Evolutionary conservation across 371 early-diverging fungal genomes (phyloP), one percentile per base, ranked within the genome.

Genomic region (Mucor lusitanicus): DNA sequence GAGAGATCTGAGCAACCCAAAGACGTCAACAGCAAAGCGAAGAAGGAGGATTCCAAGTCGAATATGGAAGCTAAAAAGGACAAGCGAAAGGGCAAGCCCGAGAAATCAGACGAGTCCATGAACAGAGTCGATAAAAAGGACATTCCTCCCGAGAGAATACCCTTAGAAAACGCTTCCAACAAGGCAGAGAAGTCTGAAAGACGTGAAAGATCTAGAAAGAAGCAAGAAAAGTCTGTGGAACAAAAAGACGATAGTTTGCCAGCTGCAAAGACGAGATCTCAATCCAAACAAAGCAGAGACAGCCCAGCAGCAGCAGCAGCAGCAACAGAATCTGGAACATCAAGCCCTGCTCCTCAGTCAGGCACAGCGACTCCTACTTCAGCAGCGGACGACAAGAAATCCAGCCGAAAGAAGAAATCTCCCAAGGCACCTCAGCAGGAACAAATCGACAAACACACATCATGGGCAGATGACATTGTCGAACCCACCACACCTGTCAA

Each of bases 171-270:
- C 13, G 27, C 39, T 39, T 15, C 40, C 7, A 39, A 59, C 11
- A 39, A 27, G n/a, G 32, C 32, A 32, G 56, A 56, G 19, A n/a
- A 23, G 8, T 1, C 13, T 4, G 58, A 56, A 12, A 32, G 25
- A 58, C 57, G 48, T 33, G 37, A 42, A 21, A 62, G 23, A 62
- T 13, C 35, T 12, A 62, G 21, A 50, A 44, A 62, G 33, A 48
- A 48, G 37, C 12, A 35, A 15, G 48, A 48, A 8, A 48, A 62
- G 32, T 23, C 30, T 1, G 53, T 9, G 1, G 48, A 50, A 2
- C 50, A 28, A 62, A 28, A n/a, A 50, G 50, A 46, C 1, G n/a
- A 12, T 11, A 19, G 19, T 2, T 19, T 21, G 2, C 21, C 56
- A 33, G 6, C 32, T 17, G 9, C 15, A 0, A 53, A 53, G 6